Base-by-base conservation (phyloP, 371 early-diverging fungal genomes). In the Mortierella sp. region DNA sequence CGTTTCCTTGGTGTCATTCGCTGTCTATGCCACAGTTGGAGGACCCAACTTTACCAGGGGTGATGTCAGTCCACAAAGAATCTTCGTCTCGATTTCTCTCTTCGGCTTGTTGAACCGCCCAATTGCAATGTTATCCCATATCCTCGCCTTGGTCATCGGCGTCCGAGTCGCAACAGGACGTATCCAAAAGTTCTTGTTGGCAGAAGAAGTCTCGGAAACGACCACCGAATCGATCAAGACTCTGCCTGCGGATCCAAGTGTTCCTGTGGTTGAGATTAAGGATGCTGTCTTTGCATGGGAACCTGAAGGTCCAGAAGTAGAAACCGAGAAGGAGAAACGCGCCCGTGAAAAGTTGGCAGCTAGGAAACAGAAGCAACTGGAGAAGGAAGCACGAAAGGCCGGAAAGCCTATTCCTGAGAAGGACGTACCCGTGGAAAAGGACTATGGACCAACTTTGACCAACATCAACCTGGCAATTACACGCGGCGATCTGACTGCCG, bases 101-200 rank as follows among this genome's bases (percentile, higher is more conserved):
- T 68, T 74, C 23, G 54, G 50, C 26, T 39, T 74, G 62, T 23
- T 74, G 38, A 64, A 54, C 53, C 61, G 76, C 16, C 69, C 69
- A 0, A 64, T 74, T 24, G 58, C 64, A 6, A 61, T 64, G 65
- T 24, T 74, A 49, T 64, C 69, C 1, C 76, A 74, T 28, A 59
- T 74, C 41, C 57, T 74, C 23, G 61, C 69, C 18, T 61, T 63
- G 28, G 45, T 48, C 12, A 74, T 68, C 9, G 69, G 69, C 16
- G 61, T 74, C 19, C 45, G 41, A 7, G 76, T 74, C 18, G 69
- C 76, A 0, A 49, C 76, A 2, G 30, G 27, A 16, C 87, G 94
- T 45, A 82, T 94, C 16, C 79, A 73, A 61, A 82, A 80, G 39
- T 92, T 91, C 61, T 73, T 94, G 71, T 72, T 73, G 42, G 83